Base-by-base conservation (phyloP, 305 asterid genomes). In the Fraxinus ornus region DNA sequence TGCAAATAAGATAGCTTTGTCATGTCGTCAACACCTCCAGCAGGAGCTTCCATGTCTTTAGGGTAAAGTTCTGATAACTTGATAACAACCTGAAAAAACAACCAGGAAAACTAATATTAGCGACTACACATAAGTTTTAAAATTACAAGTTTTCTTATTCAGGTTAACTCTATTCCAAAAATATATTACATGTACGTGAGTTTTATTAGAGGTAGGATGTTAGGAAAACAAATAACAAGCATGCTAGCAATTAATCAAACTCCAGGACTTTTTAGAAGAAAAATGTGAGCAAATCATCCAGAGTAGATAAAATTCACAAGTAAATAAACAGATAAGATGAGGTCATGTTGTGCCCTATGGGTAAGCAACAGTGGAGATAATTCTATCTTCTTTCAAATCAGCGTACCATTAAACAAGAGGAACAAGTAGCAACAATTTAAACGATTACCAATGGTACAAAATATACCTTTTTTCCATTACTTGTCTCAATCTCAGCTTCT, bases 11-110 rank as follows among this genome's bases (percentile, higher is more conserved):
- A 91, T 77, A 96, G 89, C 89, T 94, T 95, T 85, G 99, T 95
- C 99, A 95, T 94, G 93, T 95, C 99, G 90, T 95, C 98, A 86
- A 96, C 98, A 85, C 99, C 99, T 66, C 95, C 99, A 77, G 98
- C 91, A 83, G 97, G 97, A 83, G 98, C 98, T 91, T 96, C 99
- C 87, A 87, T 88, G 81, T 96, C 99, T 89, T 93, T 94, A 28
- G 99, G 99, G 87, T 92, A 92, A 83, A 96, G 81, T 84, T 87
- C 90, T 10, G 98, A 91, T 83, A 96, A 90, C 92, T 93, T 93
- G 82, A 89, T 83, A 85, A 86, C 89, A 84, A 91, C 89, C 99
- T 96, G 94, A 83, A 80, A 47, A 52, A 85, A 33, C 77, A 32
- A 83, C 21, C 75, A 75, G 79, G 80, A 52, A 60, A 76, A 79